Percentiles rank a stretch among this genome's conserved stretches.
These are phyloP conservation scores for Saturnispora kantuleensis DNA, from an alignment of 805 yeast genomes.

Conservation along the genomic window DNA sequence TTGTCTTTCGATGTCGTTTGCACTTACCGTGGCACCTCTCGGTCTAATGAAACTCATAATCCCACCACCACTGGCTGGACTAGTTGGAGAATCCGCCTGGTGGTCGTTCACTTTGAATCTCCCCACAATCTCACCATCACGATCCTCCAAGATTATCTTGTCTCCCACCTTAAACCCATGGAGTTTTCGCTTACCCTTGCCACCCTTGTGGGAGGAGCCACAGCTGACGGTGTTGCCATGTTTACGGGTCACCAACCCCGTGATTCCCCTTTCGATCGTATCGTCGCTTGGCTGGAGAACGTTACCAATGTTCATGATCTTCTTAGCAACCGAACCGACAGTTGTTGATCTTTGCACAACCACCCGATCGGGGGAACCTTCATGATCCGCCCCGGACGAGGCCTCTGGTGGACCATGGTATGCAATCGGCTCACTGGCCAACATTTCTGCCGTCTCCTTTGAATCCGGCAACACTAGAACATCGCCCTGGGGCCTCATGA, in stretches of 20 bases:
- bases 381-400: background rate
- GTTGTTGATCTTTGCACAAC: background rate
- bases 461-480: background rate
- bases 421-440: background rate
- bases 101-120: slow-evolving; percentile 62
- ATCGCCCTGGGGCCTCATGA: background rate
- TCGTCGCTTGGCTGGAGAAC: slow-evolving; percentile 6
- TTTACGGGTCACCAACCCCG: slow-evolving; percentile 5
- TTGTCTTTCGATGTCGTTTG: slow-evolving; percentile 6
- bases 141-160: slow-evolving; percentile 73
- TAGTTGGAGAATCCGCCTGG: slow-evolving; percentile 9
- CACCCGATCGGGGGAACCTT: background rate
- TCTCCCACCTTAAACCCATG: slow-evolving; percentile 74
- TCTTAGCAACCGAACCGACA: slow-evolving; percentile 6
- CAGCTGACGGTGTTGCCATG: background rate
- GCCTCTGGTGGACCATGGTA: background rate
- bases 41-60: slow-evolving; percentile 4
- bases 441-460: background rate
- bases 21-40: slow-evolving; percentile 5
- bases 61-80: background rate
- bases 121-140: slow-evolving; percentile 84
- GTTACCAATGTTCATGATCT: slow-evolving; percentile 8
- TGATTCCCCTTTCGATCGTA: slow-evolving; percentile 6
- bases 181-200: slow-evolving; percentile 24
- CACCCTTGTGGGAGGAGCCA: background rate